Base-by-base conservation (phyloP, 1,139 yeast genomes). In the Suhomyces choctaworum region DNA sequence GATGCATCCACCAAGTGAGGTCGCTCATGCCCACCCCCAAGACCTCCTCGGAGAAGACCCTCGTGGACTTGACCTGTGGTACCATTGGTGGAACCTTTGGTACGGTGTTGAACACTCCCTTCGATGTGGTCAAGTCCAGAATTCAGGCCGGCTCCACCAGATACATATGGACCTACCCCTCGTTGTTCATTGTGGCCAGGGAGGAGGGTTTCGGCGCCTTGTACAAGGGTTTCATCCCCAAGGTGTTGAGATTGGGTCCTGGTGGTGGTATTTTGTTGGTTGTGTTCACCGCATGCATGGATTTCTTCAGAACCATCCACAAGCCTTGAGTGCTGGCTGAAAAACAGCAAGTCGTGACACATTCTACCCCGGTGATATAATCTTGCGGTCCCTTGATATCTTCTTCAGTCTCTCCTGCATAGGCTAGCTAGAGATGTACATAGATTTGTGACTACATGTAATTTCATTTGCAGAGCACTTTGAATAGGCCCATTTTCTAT, bases 191-290 rank as follows among this genome's bases (percentile, higher is more conserved):
- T 20, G 90, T 94, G 25, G 81, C 82, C 53, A 80, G 74, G 59
- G 98, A 92, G 64, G 97, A 90, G 72, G 97, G 62, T 14, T 43
- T 47, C 25, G 35, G 32, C 2, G 51, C 52, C 6, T 47, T 48
- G 35, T 89, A 89, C 66, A 90, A 87, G 69, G 97, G 97, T 30
- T 92, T 92, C 78, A 62, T 92, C 51, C 98, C 99, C 51, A 94
- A 94, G 74, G 97, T 94, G 14, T 76, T 92, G 60, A 83, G 98
- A 76, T 76, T 94, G 52, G 98, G 98, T 37, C 98, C 98, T 42
- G 98, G 98, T 56, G 99, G 98, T 60, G 98, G 98, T 70, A 90
- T 94, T 51, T 72, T 94, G 57, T 75, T 92, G 60, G 97, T 94
- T 36, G 98, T 94, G 13, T 92, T 89, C 72, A 88, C 97, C 33